Evolutionary conservation across 148 eudicot species (phyloP).

Genomic region (Rheum nobile): DNA sequence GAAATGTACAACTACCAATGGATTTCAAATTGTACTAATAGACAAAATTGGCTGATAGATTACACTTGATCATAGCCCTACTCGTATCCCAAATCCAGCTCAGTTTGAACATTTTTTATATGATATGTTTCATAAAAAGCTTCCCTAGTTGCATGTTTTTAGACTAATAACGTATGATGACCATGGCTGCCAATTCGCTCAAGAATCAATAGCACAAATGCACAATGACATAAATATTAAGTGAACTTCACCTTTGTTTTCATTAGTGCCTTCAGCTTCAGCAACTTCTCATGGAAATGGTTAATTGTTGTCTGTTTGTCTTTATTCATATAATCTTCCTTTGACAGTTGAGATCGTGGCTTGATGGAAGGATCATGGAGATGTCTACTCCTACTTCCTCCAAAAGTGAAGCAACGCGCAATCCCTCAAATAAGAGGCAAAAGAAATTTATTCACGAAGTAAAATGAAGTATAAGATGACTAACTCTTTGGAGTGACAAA

Average conservation of each 20-base stretch:
- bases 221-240: background rate
- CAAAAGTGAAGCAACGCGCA: slow-evolving; percentile 98
- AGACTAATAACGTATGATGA: too few relatives aligned
- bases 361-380: slow-evolving; percentile 69
- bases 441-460: background rate
- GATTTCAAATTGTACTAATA: background rate
- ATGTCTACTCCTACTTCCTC: slow-evolving; percentile 71
- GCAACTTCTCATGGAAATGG: slow-evolving; percentile 96
- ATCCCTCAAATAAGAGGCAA: slow-evolving; percentile 43
- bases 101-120: background rate
- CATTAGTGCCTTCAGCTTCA: slow-evolving; percentile 81
- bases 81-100: background rate
- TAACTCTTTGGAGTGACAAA: background rate
- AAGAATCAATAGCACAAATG: background rate
- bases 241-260: slow-evolving; percentile 58
- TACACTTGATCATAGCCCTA: background rate
- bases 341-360: slow-evolving; percentile 64
- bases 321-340: slow-evolving; percentile 74
- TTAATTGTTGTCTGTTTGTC: slow-evolving; percentile 80
- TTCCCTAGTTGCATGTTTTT: background rate
- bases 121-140: background rate
- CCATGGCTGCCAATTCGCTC: too few relatives aligned
- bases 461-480: background rate
- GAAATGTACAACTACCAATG: slow-evolving; percentile 7
- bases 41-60: background rate